Conservation (phyloP, 176 grass and related monocot species). For the Avena atlantica region DNA sequence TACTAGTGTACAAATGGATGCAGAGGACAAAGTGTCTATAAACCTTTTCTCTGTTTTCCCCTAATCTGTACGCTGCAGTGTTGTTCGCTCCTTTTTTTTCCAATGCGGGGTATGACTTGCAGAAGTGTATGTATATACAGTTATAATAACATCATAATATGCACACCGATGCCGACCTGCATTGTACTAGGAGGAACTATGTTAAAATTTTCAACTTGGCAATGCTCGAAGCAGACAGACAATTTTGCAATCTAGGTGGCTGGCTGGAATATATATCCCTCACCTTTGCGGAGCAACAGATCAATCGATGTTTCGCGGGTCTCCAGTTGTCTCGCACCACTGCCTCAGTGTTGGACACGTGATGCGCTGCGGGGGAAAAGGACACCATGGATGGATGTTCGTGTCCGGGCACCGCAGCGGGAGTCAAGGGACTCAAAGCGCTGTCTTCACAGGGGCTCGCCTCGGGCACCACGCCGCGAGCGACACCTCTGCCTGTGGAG, state of each 20-base stretch:
- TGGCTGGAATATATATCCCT: no score
- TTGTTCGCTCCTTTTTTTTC: background rate
- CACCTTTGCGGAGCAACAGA: background rate
- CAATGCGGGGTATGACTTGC: background rate
- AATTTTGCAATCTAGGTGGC: no score
- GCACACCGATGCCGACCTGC: no score
- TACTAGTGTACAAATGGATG: constrained; percentile 13
- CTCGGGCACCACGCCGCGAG: background rate
- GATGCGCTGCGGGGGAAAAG: background rate
- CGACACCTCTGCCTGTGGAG: background rate
- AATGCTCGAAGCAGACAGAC: no score
- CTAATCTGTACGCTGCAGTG: background rate
- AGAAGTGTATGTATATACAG: no score
- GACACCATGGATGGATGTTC: background rate
- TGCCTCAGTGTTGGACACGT: background rate
- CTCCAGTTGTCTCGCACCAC: background rate
- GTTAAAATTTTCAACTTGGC: no score
- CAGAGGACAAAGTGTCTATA: constrained; percentile 25
- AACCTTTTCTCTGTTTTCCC: background rate
- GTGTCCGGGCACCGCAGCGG: background rate
- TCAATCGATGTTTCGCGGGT: background rate
- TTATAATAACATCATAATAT: no score
- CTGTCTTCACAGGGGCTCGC: background rate
- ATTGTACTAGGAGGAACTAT: no score
- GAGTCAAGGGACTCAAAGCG: background rate